Base-by-base conservation (phyloP, 441 rosid species). In the Hura crepitans region DNA sequence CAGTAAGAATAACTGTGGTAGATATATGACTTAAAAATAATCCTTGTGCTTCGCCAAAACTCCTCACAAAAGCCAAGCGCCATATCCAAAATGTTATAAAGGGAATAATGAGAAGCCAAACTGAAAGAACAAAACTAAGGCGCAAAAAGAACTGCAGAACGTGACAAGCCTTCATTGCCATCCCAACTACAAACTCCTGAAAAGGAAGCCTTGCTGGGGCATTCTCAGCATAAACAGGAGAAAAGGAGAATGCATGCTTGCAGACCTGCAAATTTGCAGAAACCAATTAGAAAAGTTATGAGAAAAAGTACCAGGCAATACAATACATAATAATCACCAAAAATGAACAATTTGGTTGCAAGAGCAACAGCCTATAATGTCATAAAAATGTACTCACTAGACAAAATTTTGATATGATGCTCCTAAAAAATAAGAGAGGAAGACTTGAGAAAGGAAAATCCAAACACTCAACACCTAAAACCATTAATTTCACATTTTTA, bases 71-170 rank as follows among this genome's bases (percentile, higher is more conserved):
- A 53, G 99, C 96, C 85, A 95, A 69, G 6, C 97, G 87, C 99
- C 99, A 92, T 75, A 92, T 92, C 99, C 99, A 95, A 49, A 90
- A 95, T 2, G 99, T 95, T 63, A 95, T 90, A 78, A 95, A 95
- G 49, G 99, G 99, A 73, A 95, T 95, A 55, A 90, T 87, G 55
- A 95, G 92, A 70, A 95, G 97, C 99, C 99, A 95, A 57, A 95
- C 99, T 0, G 94, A 89, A 51, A 95, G 99, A 39, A 95, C 99
- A 79, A 95, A 95, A 80, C 97, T 89, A 64, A 95, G 90, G 63
- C 99, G 89, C 81, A 95, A 67, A 80, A 92, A 86, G 85, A 95
- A 95, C 76, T 90, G 97, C 85, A 95, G 63, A 60, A 95, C 92
- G 78, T 90, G 96, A 75, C 88, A 95, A 68, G 97, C 86, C 86